Evolutionary conservation across 257 asterid species (phyloP), one percentile per base, ranked within the genome.

Genomic region (Coffea canephora): DNA sequence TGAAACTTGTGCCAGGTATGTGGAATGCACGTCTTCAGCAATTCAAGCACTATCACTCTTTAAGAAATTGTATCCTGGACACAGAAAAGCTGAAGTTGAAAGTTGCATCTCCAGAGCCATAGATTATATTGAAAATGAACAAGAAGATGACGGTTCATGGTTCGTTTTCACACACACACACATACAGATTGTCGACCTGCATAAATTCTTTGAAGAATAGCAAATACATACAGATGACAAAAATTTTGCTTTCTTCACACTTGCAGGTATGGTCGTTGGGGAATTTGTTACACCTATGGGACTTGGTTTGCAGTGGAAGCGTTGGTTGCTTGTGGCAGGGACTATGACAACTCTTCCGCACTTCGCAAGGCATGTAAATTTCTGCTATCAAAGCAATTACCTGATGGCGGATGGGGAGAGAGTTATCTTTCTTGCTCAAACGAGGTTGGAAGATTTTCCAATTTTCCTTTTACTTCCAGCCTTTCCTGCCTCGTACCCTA

Each of bases 71-170:
- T 59, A 89, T 77, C 94, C 97, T 0, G 86, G 87, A 41, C 95
- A 94, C 78, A 77, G 97, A 43, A 86, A 85, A 75, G 86, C 88
- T 76, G 97, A 92, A 84, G 89, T 91, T 8, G 83, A 89, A 52
- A 85, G 25, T 49, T 85, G 80, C 25, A 75, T 90, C 8, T 54
- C 45, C n/a, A 87, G 86, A 73, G 97, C 93, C 23, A 87, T 69
- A 16, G 79, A 85, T 36, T 94, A 88, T 83, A 83, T 94, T 15
- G 93, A 92, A 80, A 82, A 83, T 70, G 50, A 86, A 43, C 97
- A 94, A 67, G 86, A 81, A 83, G 88, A 92, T 2, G 93, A 94
- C 46, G 98, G 98, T 64, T 94, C 98, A 52, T 94, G 97, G 97
- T 93, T 6, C 10, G 52, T 12, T 6, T 12, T 48, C 52, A 8